These are phyloP conservation scores for Blastobotrys mokoenaii DNA, from an alignment of 805 yeast genomes.

Conservation along the genomic window DNA sequence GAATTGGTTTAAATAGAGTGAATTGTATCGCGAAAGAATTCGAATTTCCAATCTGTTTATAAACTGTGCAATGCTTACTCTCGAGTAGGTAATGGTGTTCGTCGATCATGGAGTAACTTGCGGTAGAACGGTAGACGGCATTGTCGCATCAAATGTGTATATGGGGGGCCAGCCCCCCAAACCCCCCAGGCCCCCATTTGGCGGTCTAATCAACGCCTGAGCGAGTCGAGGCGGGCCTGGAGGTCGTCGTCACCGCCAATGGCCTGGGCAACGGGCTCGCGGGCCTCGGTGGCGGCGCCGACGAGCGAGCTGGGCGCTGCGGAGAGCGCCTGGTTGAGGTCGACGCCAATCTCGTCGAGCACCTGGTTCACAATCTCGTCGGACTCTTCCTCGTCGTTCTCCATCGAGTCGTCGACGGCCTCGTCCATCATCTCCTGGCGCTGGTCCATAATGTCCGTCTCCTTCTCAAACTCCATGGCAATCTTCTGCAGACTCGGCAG, in stretches of 20 bases:
- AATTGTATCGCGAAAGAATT: no score
- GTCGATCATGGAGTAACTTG: no score
- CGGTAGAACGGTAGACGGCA: no score
- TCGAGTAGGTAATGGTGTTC: no score
- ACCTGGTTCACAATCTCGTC: constrained; percentile 89
- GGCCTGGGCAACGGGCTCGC: constrained; percentile 42
- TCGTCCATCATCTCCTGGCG: constrained; percentile 99
- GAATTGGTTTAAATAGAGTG: no score
- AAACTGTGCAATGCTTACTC: no score
- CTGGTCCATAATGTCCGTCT: constrained; percentile 95
- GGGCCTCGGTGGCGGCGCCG: constrained; percentile 15
- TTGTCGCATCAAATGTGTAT: no score
- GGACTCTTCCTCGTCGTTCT: constrained; percentile 71
- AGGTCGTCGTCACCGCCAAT: constrained; percentile 61
- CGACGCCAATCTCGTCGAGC: constrained; percentile 92
- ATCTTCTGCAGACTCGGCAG: constrained; percentile 81
- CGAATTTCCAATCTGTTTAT: no score
- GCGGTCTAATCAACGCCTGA: no score
- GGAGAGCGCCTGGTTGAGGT: constrained; percentile 45
- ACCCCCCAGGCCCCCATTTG: no score
- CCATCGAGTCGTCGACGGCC: constrained; percentile 95
- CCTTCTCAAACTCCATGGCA: constrained; percentile 91
- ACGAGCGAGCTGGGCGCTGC: constrained; percentile 36
- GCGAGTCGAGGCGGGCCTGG: constrained; percentile 80
- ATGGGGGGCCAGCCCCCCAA: no score